These are phyloP conservation scores for Aspergillus sp. DNA, from an alignment of 2,329 filamentous ascomycete species.

Conservation along the genomic window DNA sequence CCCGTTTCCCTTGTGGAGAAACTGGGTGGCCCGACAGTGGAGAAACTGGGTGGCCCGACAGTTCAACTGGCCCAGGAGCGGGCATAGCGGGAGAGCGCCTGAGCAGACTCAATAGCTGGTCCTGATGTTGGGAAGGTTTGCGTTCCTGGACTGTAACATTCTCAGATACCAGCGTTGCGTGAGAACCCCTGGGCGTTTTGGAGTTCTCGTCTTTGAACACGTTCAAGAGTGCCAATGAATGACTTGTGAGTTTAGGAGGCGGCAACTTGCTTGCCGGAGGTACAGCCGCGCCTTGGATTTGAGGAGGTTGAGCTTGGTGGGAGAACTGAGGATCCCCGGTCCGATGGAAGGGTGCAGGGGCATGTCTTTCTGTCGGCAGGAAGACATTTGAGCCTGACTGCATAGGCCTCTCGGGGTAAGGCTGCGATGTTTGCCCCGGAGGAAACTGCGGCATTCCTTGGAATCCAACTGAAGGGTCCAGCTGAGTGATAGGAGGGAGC, in stretches of 20 bases:
- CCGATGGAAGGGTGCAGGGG: slow-evolving; percentile 41
- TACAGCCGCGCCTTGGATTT: slow-evolving; percentile 40
- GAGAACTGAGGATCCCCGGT: slow-evolving; percentile 44
- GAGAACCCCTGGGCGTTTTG: slow-evolving; percentile 19
- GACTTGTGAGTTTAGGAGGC: slow-evolving; percentile 53
- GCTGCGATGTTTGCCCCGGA: slow-evolving; percentile 16
- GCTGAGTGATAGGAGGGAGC: slow-evolving; percentile 9
- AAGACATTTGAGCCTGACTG: slow-evolving; percentile 8
- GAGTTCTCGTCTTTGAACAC: slow-evolving; percentile 47
- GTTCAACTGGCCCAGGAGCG: slow-evolving; percentile 29
- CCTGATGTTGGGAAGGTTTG: slow-evolving; percentile 33
- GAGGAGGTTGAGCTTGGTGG: slow-evolving; percentile 27
- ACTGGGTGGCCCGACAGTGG: slow-evolving; percentile 41
- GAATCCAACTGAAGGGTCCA: slow-evolving; percentile 13
- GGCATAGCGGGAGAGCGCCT: slow-evolving; percentile 17
- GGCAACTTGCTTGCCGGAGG: slow-evolving; percentile 56
- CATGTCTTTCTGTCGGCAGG: slow-evolving; percentile 16
- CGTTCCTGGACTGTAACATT: slow-evolving; percentile 9
- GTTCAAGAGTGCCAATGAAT: slow-evolving; percentile 54
- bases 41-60: slow-evolving; percentile 41
- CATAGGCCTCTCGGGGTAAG: slow-evolving; percentile 14
- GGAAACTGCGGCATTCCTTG: slow-evolving; percentile 17
- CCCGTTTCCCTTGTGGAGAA: slow-evolving; percentile 27
- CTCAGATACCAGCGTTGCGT: slow-evolving; percentile 11
- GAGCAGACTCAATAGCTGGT: slow-evolving; percentile 31